Base-by-base conservation (phyloP, 1,284 basidiomycete species). In the Ganoderma sinense region DNA sequence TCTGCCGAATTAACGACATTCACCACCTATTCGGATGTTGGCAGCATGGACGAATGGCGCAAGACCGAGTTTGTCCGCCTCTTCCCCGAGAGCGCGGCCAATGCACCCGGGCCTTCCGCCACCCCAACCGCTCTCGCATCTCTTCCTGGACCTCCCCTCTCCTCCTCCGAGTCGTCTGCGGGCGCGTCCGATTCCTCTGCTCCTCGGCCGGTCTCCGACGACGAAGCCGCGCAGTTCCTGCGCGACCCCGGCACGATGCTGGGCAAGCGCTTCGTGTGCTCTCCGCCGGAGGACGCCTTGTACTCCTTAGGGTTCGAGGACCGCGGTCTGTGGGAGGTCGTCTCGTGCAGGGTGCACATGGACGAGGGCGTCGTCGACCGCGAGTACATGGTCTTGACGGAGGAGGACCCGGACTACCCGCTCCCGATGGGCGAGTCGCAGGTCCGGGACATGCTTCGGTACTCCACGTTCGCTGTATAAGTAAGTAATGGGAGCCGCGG, bases 311-410 rank as follows among this genome's bases (percentile, higher is more conserved):
- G 58, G 6, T 39, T 64, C 29, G 69, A 70, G 56, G 43, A 48
- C 39, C 61, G 56, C 59, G 69, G 69, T 51, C 0, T 26, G 36
- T 67, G 69, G 66, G 45, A 60, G 59, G 40, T 64, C 51, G 66
- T 51, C 14, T 70, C 69, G 63, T 70, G 62, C 48, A 65, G 56
- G 36, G 40, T 59, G 16, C 69, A 63, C n/a, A 55, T 51, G 66
- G 45, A 18, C 10, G 65, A 65, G 20, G 66, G 51, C 6, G 40
- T 20, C 26, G n/a, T 67, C 20, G 66, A 70, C 31, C 58, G 67
- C 59, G 69, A 70, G 58, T 70, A 64, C 40, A 41, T 20, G 48
- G 41, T 70, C 14, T 10, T 43, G 39, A n/a, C 65, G 11, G 65
- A 64, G 40, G 65, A 40, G n/a, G 16, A 62, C 20, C 62, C 43